Percentiles rank a stretch among this genome's conserved stretches.
phyloP scores from a whole-genome alignment of 2,329 filamentous ascomycete genomes.

The Ophiostoma quercus region DNA sequence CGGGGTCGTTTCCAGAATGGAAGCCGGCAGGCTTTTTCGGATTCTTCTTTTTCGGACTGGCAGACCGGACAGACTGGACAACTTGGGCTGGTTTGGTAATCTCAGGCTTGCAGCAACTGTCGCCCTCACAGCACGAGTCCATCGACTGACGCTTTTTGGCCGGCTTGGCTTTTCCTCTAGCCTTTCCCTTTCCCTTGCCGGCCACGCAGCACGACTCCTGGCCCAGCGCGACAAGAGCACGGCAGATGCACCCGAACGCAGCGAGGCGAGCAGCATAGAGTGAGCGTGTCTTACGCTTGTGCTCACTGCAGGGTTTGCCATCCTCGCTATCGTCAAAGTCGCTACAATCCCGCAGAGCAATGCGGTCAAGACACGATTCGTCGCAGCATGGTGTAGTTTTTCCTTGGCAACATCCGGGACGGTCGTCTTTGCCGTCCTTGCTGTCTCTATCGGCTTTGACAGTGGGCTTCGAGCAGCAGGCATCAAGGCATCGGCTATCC shows the following conservation, averaged over 20 bases:
- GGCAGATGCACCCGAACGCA: neutral
- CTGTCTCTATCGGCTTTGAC: neutral
- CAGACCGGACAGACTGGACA: neutral
- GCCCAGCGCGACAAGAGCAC: neutral
- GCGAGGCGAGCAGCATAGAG: neutral
- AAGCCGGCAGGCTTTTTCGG: neutral
- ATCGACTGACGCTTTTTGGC: neutral
- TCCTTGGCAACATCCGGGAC: neutral
- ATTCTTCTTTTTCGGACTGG: neutral
- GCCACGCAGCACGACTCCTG: neutral
- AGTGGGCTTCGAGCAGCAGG: neutral
- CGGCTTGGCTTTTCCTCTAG: neutral
- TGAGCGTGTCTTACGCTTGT: neutral
- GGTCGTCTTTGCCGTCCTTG: neutral
- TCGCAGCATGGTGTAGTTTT: neutral
- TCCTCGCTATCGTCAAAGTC: neutral
- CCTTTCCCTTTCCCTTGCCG: neutral
- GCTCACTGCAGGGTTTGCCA: neutral
- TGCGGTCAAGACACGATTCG: conserved; percentile 4
- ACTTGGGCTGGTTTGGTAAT: neutral
- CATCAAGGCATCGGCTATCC: neutral
- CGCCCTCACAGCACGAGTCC: neutral
- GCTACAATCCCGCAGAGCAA: neutral
- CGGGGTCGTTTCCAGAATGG: neutral
- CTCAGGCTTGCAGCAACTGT: neutral